phyloP scores from a whole-genome alignment of 108 stramenopile species.

The Cyclotella kingstonii region DNA sequence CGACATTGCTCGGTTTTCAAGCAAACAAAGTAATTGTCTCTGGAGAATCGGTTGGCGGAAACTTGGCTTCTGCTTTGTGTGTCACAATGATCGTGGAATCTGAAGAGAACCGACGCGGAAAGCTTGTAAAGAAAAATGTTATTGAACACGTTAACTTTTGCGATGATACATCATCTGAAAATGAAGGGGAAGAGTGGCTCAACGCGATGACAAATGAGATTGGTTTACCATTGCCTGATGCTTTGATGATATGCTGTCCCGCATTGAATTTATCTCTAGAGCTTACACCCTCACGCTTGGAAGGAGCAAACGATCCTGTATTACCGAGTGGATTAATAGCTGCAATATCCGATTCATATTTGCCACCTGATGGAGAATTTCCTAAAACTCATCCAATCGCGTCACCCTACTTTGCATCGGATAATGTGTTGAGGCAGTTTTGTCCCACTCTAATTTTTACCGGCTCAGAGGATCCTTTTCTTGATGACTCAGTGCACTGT shows the following conservation, averaged over 20 bases:
- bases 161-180: constrained; percentile 17
- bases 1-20: constrained; percentile 62
- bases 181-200: constrained; percentile 1
- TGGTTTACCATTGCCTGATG: constrained; percentile 55
- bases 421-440: constrained; percentile 53
- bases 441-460: constrained; percentile 70
- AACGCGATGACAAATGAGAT: not conserved
- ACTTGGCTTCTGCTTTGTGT: constrained; percentile 73
- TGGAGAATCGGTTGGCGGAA: constrained; percentile 81
- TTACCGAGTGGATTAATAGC: constrained; percentile 70
- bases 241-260: constrained; percentile 77
- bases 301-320: constrained; percentile 74
- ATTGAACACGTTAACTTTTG: constrained; percentile 22
- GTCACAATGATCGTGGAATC: constrained; percentile 55
- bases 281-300: constrained; percentile 58
- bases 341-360: constrained; percentile 72
- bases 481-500: constrained; percentile 82
- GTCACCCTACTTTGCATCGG: constrained; percentile 77
- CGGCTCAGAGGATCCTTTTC: constrained; percentile 73
- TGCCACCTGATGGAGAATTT: constrained; percentile 37
- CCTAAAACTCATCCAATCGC: constrained; percentile 62
- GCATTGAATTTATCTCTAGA: constrained; percentile 71
- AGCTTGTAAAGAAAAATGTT: constrained; percentile 13
- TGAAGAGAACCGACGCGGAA: constrained; percentile 15
- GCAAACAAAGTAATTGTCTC: constrained; percentile 70